Base-by-base conservation (phyloP, 768 basidiomycete species). In the Daedaleopsis nitida region DNA sequence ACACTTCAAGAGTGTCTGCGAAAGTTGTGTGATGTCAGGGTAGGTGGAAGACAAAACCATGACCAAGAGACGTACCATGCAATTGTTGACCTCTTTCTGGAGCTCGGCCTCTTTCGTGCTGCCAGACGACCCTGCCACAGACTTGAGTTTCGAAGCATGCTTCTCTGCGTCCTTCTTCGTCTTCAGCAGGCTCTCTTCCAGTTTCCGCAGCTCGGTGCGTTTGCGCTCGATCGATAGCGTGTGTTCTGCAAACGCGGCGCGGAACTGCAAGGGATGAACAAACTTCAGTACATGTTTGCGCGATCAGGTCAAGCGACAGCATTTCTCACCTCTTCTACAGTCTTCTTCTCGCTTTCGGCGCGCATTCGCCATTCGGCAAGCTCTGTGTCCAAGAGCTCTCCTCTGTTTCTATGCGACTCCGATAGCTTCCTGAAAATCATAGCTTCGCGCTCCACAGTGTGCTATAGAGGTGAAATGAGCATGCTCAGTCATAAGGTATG, bases 1-100 rank as follows among this genome's bases (percentile, higher is more conserved):
- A 72, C 96, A 98, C 70, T 91, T 87, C 35, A 98, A 82, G 43
- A 97, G 78, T 72, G 81, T 82, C 95, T 96, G 72, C 17, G 38
- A 32, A 32, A 19, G 59, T 3, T 32, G 27, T 3, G 27, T 7
- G 27, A 60, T 37, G 52, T 43, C 32, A 59, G 39, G 5, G 45
- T 32, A 19, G 37, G 19, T 24, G 32, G 13, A 6, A 32, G 16
- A 2, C 21, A 10, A 9, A 7, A 19, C 3, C 8, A 21, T 21
- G 0, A n/a, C 11, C n/a, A 12, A 14, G 35, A 3, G 3, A 57
- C 51, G 7, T 55, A 89, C 88, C 82, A 86, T 82, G 68, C 86
- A 80, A 57, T 82, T 79, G 56, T 84, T 81, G 44, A 84, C 75
- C 69, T 87, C 83, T 47, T 76, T 76, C 57, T 78, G 71, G 55